Conservation (phyloP, 2,329 filamentous ascomycete species). For the Epichloe gansuensis region DNA sequence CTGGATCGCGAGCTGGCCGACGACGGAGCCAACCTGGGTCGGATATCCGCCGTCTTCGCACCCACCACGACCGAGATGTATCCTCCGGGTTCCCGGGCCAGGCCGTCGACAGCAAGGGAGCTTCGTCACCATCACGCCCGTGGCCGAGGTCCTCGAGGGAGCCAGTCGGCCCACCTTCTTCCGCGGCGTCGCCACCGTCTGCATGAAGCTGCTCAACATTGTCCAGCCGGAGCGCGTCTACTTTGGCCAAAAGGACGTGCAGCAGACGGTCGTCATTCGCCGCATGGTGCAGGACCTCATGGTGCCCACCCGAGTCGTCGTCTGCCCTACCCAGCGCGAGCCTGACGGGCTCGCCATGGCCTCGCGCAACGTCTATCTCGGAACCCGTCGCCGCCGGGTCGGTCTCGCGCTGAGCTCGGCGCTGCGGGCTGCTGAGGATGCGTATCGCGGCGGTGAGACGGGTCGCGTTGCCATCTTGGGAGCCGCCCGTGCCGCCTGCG, state of each 20-base stretch:
- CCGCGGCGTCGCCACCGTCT: conserved; percentile 88
- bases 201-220: conserved; percentile 59
- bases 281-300: conserved; percentile 83
- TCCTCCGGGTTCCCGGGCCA: conserved; percentile 60
- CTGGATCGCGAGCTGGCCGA: conserved; percentile 64
- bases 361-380: conserved; percentile 88
- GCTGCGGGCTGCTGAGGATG: conserved; percentile 56
- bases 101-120: conserved; percentile 63
- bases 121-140: conserved; percentile 83
- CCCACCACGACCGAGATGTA: conserved; percentile 80
- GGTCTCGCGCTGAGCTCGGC: conserved; percentile 62
- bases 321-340: conserved; percentile 67
- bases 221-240: conserved; percentile 58
- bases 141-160: conserved; percentile 73
- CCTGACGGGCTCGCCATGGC: conserved; percentile 78
- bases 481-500: conserved; percentile 51
- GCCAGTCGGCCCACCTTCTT: conserved; percentile 86
- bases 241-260: conserved; percentile 96
- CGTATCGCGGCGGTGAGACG: conserved; percentile 43
- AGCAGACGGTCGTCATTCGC: conserved; percentile 85
- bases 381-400: conserved; percentile 55
- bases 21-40: conserved; percentile 47
- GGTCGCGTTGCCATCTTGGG: conserved; percentile 57
- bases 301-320: conserved; percentile 59
- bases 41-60: conserved; percentile 74